Evolutionary conservation across 495 filamentous ascomycete genomes (phyloP), one percentile per base, ranked within the genome.

Genomic region (Antarctomyces pellizariae): DNA sequence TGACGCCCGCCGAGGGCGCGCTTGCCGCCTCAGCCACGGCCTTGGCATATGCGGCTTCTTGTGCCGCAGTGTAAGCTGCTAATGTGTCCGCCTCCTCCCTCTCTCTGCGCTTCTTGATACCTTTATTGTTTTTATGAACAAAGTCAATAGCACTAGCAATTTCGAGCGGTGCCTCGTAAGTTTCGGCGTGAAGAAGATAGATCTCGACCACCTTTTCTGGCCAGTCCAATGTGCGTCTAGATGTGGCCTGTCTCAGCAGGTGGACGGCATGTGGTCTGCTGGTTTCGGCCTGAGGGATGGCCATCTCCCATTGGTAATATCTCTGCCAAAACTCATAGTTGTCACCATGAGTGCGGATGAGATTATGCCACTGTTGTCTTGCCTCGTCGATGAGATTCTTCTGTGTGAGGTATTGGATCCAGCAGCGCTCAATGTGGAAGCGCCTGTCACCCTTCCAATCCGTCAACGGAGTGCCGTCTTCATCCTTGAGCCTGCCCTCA

Each of bases 291-390:
- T 42, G 48, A 4, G 48, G 44, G 4, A 57, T 41, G 3, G 45
- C 59, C 56, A 93, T 67, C 46, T 91, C 86, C 78, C 79, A 97
- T 21, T 67, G 48, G 45, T 90, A 92, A 44, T 75, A 92, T 19
- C 69, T 63, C 16, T 80, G 62, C 86, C 86, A 97, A 40, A 93
- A 93, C 38, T 90, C 77, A 38, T 77, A 77, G 39, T 70, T 79
- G 35, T 75, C 59, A 11, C 67, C 70, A 18, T 75, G 67, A 8
- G 66, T 56, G 12, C 58, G 41, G 2, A 72, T 59, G 19, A 97
- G 56, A 7, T 62, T 58, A 35, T 67, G 67, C 69, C 77, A 95
- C 8, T 72, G 64, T 16, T 59, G 56, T 15, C 84, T 64, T 4
- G 83, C 61, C 2, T 50, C 50, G 10, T 59, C 50, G n/a, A 56